Evolutionary conservation across 202 grass and related monocot species (phyloP), one percentile per base, ranked within the genome.

Genomic region (Carex arenaria): DNA sequence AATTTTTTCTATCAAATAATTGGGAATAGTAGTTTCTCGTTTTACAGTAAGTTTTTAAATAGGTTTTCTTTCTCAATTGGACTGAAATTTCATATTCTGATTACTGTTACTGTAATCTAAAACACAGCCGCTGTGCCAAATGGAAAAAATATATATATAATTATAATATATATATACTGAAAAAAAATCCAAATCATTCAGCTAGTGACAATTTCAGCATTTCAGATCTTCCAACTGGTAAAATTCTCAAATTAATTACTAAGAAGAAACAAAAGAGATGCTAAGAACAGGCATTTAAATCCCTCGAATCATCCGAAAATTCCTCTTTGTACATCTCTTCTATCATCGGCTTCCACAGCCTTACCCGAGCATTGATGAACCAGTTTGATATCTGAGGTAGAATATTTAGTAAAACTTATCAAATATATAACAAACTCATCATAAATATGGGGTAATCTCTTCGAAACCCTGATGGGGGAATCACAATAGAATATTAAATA

Each of bases 261-360:
- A 34, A 56, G 23, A 77, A 74, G 10, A 30, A 56, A 57, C 15
- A 60, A 59, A 72, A 73, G 14, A 61, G 20, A 79, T 31, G 18
- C 67, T 52, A 86, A 74, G 69, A 83, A 67, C 55, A 86, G 1
- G 80, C 17, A 64, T 75, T 86, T 54, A 84, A 74, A 74, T 84
- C 65, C 30, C 73, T 82, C 10, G 72, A 70, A 55, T 86, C 73
- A 74, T 89, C 88, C 28, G 61, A 82, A 84, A 86, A 73, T 32
- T 89, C 88, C 62, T 89, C 88, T 82, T 82, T 89, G 84, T 89
- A 89, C 88, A 89, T 86, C 73, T 89, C 88, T 55, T 89, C 88
- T 65, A 89, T 89, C 88, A 89, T 89, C 56, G 88, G 88, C 65
- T 89, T 89, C 88, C 88, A 89, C 54, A 89, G 74, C 72, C 88